A percentile compares a stretch with the other conserved stretches of the same genome.
These are phyloP conservation scores for Pseudogymnoascus verrucosus DNA, from an alignment of 2,329 filamentous ascomycete genomes.

Conservation along the genomic window DNA sequence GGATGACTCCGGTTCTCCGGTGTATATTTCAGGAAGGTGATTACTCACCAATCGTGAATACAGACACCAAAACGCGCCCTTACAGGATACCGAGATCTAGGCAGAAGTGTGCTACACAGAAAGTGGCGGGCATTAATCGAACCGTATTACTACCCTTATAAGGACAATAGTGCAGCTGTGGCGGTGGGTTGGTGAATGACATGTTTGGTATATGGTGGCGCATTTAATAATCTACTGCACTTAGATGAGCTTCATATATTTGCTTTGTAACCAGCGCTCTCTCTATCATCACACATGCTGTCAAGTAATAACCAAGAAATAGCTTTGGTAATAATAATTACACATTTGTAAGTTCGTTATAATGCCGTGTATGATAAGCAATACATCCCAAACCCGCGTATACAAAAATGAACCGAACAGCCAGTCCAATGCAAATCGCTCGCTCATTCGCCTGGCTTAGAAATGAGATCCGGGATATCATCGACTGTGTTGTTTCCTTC, in stretches of 20 bases:
- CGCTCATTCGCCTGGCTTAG: constrained; percentile 2
- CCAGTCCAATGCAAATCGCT: neutral
- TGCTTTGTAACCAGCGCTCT: neutral
- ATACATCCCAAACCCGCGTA: neutral
- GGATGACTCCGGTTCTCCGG: neutral
- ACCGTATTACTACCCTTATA: neutral
- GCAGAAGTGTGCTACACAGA: neutral
- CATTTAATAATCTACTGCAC: neutral
- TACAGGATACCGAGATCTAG: neutral
- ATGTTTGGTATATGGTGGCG: neutral
- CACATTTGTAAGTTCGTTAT: neutral
- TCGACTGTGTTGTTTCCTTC: constrained; percentile 68
- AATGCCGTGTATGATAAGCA: neutral
- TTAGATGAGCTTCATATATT: neutral
- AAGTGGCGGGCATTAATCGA: neutral
- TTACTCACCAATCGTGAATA: neutral
- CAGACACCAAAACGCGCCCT: neutral
- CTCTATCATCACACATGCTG: neutral
- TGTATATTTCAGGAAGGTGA: neutral
- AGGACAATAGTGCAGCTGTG: neutral
- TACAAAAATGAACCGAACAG: neutral
- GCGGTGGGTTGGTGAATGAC: neutral
- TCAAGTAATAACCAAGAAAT: neutral
- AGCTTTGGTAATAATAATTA: neutral
- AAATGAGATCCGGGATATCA: constrained; percentile 67